Conservation (phyloP, 768 basidiomycete species). For the Tricholoma sp. region DNA sequence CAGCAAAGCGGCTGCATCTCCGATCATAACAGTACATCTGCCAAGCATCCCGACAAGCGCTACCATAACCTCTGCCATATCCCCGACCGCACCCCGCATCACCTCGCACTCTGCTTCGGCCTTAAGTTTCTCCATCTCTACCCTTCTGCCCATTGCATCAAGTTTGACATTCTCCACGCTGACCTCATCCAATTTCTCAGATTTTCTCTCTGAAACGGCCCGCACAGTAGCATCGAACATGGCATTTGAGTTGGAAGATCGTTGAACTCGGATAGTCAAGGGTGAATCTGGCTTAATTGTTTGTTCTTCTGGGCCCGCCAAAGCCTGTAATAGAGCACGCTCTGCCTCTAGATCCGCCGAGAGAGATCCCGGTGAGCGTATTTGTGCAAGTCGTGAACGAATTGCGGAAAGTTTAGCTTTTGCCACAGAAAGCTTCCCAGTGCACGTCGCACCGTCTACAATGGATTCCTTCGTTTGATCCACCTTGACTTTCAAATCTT, state of each 20-base stretch:
- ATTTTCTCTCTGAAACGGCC: slow-evolving; percentile 75
- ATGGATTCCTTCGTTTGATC: slow-evolving; percentile 70
- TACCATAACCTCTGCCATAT: slow-evolving; percentile 64
- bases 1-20: slow-evolving; percentile 46
- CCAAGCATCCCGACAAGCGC: slow-evolving; percentile 78
- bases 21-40: slow-evolving; percentile 67
- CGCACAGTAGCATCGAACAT: slow-evolving; percentile 86
- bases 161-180: slow-evolving; percentile 66
- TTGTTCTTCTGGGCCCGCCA: slow-evolving; percentile 70
- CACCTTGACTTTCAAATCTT: slow-evolving; percentile 65
- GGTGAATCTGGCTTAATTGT: slow-evolving; percentile 53
- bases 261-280: slow-evolving; percentile 53
- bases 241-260: slow-evolving; percentile 67
- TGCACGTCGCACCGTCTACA: slow-evolving; percentile 68
- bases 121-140: slow-evolving; percentile 66
- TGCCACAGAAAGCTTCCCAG: slow-evolving; percentile 67
- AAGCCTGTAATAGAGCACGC: slow-evolving; percentile 56
- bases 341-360: slow-evolving; percentile 68
- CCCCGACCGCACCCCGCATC: slow-evolving; percentile 53
- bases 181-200: slow-evolving; percentile 71
- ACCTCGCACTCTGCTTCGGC: slow-evolving; percentile 62
- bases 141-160: slow-evolving; percentile 57
- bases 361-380: slow-evolving; percentile 41
- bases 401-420: slow-evolving; percentile 64
- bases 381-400: slow-evolving; percentile 53